phyloP scores from a whole-genome alignment of 495 filamentous ascomycete species.

The Penicillium maclennaniae region DNA sequence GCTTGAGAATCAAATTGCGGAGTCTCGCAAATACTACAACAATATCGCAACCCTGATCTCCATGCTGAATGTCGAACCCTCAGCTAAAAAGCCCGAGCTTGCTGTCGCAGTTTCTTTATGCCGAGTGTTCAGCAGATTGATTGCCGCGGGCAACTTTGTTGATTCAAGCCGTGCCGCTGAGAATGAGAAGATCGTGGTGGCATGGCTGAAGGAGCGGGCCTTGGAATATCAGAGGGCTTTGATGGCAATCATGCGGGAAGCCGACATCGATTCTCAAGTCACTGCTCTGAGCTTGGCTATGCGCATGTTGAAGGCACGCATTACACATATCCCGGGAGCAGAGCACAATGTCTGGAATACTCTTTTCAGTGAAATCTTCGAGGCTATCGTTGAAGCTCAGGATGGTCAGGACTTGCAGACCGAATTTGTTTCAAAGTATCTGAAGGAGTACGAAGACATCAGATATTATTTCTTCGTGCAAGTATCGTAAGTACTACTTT shows the following conservation, averaged over 20 bases:
- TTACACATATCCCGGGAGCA: slow-evolving; percentile 54
- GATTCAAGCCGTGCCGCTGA: slow-evolving; percentile 60
- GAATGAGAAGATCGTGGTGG: slow-evolving; percentile 67
- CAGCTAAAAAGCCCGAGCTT: slow-evolving; percentile 42
- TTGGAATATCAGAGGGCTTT: slow-evolving; percentile 62
- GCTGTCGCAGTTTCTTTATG: slow-evolving; percentile 77
- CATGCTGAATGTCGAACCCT: slow-evolving; percentile 48
- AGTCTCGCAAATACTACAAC: slow-evolving; percentile 88
- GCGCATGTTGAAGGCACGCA: slow-evolving; percentile 76
- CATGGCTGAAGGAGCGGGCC: slow-evolving; percentile 75
- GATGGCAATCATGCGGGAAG: slow-evolving; percentile 49
- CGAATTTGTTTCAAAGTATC: slow-evolving; percentile 72
- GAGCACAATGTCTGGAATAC: slow-evolving; percentile 63
- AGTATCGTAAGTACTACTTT: slow-evolving; percentile 46
- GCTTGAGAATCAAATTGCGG: slow-evolving; percentile 72
- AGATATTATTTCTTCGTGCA: slow-evolving; percentile 73
- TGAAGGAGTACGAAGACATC: slow-evolving; percentile 79
- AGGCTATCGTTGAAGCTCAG: slow-evolving; percentile 54
- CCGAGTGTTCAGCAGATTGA: slow-evolving; percentile 80
- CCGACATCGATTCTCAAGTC: slow-evolving; percentile 46
- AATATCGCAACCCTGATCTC: slow-evolving; percentile 74
- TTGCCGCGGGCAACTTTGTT: slow-evolving; percentile 68
- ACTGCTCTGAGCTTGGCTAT: slow-evolving; percentile 74
- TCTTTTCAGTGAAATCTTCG: slow-evolving; percentile 61
- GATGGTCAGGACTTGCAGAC: slow-evolving; percentile 54